Percentiles rank a stretch among this genome's conserved stretches.
Conservation (phyloP, 345 rosid genomes). For the Eucalyptus tenuipes region DNA sequence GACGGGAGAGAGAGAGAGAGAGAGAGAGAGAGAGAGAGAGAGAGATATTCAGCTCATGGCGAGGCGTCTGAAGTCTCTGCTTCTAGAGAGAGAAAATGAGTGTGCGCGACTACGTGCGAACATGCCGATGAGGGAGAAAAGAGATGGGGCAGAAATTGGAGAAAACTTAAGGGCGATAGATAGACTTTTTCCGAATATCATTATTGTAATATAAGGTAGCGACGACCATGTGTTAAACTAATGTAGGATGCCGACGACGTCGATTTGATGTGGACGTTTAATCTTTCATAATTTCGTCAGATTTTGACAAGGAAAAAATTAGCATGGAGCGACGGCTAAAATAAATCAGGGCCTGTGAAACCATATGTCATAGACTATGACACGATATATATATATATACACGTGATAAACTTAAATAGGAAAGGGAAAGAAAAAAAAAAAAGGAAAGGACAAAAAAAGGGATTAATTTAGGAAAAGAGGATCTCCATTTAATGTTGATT, state of each 20-base stretch:
- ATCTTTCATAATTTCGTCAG: not conserved
- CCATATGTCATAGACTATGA: not conserved
- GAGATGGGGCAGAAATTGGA: not conserved
- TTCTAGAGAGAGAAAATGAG: not conserved
- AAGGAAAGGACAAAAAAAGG: accelerated
- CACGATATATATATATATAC: too few relatives aligned
- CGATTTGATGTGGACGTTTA: not conserved
- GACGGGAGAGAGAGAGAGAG: not conserved
- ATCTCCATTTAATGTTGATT: not conserved
- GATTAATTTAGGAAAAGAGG: not conserved
- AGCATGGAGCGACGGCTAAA: not conserved
- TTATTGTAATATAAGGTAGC: not conserved
- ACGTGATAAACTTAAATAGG: not conserved
- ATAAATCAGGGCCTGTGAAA: not conserved
- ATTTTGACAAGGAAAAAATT: not conserved
- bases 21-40: not conserved
- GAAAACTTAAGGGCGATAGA: not conserved
- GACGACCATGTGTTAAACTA: not conserved
- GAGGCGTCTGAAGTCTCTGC: not conserved
- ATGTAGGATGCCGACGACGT: not conserved
- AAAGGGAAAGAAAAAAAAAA: not conserved
- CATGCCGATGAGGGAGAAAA: not conserved
- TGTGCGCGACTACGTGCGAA: not conserved
- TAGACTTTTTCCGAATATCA: not conserved
- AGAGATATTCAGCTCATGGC: not conserved